Conservation (phyloP, 2,329 filamentous ascomycete species). For the Aspergillus calidoustus region DNA sequence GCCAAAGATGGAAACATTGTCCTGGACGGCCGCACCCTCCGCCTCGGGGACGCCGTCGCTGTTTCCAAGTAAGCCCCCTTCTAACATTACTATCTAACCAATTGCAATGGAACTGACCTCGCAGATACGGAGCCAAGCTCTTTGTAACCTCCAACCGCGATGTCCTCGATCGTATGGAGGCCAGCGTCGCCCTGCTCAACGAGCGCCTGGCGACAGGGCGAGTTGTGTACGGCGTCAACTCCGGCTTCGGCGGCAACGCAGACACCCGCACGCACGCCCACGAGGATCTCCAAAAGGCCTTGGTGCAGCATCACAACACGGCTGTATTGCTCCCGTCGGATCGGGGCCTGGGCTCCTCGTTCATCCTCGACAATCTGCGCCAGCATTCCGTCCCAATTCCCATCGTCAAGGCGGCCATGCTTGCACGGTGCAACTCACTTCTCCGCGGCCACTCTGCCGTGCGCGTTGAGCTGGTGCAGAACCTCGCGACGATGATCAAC, state of each 20-base stretch:
- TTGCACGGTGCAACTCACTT: constrained; percentile 60
- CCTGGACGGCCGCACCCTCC: constrained; percentile 6
- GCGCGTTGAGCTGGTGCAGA: constrained; percentile 24
- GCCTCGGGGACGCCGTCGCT: constrained; percentile 7
- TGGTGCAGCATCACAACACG: constrained; percentile 48
- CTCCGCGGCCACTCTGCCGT: constrained; percentile 61
- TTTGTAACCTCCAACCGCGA: not conserved
- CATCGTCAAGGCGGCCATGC: constrained; percentile 60
- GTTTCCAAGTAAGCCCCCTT: constrained; percentile 5
- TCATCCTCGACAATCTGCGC: constrained; percentile 9
- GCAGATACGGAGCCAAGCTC: constrained; percentile 7
- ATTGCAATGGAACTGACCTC: not conserved
- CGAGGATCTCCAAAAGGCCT: constrained; percentile 53
- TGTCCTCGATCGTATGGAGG: constrained; percentile 15
- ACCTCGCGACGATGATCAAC: constrained; percentile 24
- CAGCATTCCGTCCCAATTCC: constrained; percentile 52
- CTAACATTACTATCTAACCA: not conserved
- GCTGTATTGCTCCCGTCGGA: constrained; percentile 48
- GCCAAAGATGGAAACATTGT: not conserved
- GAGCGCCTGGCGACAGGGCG: constrained; percentile 18
- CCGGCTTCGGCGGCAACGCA: constrained; percentile 70
- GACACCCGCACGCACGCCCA: constrained; percentile 59
- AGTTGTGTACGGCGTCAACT: constrained; percentile 59
- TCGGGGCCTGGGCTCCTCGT: constrained; percentile 17
- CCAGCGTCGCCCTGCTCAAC: constrained; percentile 21